Evolutionary conservation across 164 flowering plant species (phyloP).

Genomic region (Kalanchoe fedtschenkoi): DNA sequence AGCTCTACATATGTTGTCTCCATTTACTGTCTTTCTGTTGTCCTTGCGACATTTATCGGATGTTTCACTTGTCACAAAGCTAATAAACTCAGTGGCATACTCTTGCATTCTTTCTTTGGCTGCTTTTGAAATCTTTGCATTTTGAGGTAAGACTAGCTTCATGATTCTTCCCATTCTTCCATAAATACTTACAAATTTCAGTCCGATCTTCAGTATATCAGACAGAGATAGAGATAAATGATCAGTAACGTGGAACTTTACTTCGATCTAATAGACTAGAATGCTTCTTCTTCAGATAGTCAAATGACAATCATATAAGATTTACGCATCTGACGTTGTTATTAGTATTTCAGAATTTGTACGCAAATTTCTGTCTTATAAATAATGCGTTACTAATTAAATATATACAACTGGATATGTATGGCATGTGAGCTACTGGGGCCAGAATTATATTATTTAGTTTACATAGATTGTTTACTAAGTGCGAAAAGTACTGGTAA

Average conservation of each 20-base stretch:
- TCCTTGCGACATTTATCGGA: neutral
- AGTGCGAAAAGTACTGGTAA: too few relatives aligned
- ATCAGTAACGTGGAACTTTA: neutral
- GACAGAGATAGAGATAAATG: neutral
- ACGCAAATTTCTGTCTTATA: too few relatives aligned
- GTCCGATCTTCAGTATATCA: neutral
- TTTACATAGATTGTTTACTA: too few relatives aligned
- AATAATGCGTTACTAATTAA: too few relatives aligned
- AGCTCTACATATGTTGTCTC: slow-evolving; percentile 2
- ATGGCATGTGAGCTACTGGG: too few relatives aligned
- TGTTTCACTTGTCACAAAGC: neutral
- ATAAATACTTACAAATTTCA: neutral
- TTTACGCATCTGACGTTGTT: too few relatives aligned
- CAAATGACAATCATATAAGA: too few relatives aligned
- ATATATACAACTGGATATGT: too few relatives aligned
- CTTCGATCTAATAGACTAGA: too few relatives aligned
- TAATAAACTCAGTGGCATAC: slow-evolving; percentile 1
- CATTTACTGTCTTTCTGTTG: slow-evolving; percentile 1
- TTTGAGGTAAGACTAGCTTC: slow-evolving; percentile 1
- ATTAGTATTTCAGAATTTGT: too few relatives aligned
- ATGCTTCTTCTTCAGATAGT: too few relatives aligned
- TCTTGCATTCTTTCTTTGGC: slow-evolving; percentile 3
- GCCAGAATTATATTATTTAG: too few relatives aligned
- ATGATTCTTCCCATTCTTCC: slow-evolving; percentile 2
- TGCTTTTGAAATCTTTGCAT: slow-evolving; percentile 1